These are phyloP conservation scores for Melampsora medusae DNA, from an alignment of 1,284 basidiomycete species.

Conservation along the genomic window DNA sequence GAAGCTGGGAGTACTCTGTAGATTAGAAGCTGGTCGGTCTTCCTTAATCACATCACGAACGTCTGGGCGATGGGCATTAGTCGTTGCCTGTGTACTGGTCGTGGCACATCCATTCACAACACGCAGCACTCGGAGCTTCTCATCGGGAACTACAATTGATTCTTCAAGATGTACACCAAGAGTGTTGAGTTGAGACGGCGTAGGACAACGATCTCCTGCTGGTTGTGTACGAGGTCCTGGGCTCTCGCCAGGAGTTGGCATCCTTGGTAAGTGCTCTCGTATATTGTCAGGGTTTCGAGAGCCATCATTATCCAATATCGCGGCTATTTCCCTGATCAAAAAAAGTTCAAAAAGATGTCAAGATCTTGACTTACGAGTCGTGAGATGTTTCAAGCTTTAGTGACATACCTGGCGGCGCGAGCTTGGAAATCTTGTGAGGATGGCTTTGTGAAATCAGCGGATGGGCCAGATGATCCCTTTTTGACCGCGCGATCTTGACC, in stretches of 20 bases:
- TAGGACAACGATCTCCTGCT: background rate
- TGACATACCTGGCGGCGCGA: no score
- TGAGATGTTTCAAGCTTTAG: no score
- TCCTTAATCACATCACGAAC: background rate
- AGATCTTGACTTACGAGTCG: no score
- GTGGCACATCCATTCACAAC: slow-evolving; percentile 33
- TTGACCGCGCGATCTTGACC: background rate
- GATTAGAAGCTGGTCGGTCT: background rate
- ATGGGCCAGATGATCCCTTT: no score
- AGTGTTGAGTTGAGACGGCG: slow-evolving; percentile 9
- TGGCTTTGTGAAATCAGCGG: no score
- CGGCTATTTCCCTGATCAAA: slow-evolving; percentile 1
- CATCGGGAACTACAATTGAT: slow-evolving; percentile 5
- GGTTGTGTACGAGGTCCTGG: background rate
- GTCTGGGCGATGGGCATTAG: background rate
- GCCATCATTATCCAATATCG: slow-evolving; percentile 5
- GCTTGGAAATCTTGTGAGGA: no score
- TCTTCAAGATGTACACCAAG: background rate
- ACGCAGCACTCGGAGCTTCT: slow-evolving; percentile 11
- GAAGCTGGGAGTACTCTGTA: background rate
- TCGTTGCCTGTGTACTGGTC: slow-evolving; percentile 14
- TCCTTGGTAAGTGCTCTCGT: slow-evolving; percentile 22
- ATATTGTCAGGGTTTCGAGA: background rate
- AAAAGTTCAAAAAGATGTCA: no score
- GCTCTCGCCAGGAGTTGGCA: slow-evolving; percentile 8